Evolutionary conservation across 192 early-diverging fungal genomes (phyloP), one percentile per base, ranked within the genome.

Genomic region (Linnemannia exigua): DNA sequence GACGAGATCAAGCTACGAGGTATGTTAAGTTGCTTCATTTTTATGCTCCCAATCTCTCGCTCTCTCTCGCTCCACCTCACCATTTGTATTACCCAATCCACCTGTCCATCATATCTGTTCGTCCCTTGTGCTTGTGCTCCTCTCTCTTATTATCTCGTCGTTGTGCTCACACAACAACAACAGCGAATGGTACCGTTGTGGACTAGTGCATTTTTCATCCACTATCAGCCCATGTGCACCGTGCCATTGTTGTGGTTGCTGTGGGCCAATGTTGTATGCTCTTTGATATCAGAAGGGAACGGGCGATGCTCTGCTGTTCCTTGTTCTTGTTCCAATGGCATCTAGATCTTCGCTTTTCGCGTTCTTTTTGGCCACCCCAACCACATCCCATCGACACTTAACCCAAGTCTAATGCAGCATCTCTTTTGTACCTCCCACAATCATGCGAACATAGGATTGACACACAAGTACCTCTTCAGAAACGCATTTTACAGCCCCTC

Each of bases 401-500:
- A n/a, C n/a, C n/a, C n/a, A n/a, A n/a, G n/a, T n/a, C 58, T 63
- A 12, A 63, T 63, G 28, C 28, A 31, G 0, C 58, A 63, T 31
- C 28, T 31, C 22, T 44, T 54, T 20, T 54, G 25, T 63, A n/a
- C 58, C 28, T 9, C 20, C 51, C 7, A 20, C 20, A 52, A 61
- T n/a, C 12, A 63, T 63, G 58, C 14, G 15, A 11, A 25, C 15
- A 63, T 51, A 84, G 84, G 84, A 58, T 61, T 86, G 48, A 76
- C 72, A 41, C 84, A 80, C 25, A 76, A 76, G 25, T 66, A 86
- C 44, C 79, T 86, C 5, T 86, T 86, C 70, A 67, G 84, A 5
- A 86, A 80, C n/a, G 74, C 84, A 28, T 86, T 77, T 66, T 79
- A 86, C 48, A 79, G 77, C 11, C 84, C 84, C 1, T 79, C 84